Evolutionary conservation across 345 rosid genomes (phyloP).

Genomic region (Salix viminalis): DNA sequence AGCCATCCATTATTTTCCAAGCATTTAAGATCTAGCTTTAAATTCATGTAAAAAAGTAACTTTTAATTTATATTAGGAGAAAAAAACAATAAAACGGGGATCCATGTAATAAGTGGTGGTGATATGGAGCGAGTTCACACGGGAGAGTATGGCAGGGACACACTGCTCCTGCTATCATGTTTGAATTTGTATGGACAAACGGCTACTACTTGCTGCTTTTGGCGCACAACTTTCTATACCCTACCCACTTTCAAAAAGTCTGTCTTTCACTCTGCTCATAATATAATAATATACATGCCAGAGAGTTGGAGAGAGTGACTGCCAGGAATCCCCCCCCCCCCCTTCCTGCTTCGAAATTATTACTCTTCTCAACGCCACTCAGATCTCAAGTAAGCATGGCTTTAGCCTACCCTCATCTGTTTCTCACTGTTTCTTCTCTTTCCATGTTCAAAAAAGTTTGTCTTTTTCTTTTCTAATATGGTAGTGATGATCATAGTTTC

Average conservation of each 20-base stretch:
- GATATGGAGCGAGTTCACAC: background rate
- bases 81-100: no score
- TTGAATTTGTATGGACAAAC: conserved; percentile 45
- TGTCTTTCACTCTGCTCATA: conserved; percentile 17
- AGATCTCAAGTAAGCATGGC: no score
- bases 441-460: background rate
- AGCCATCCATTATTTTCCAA: no score
- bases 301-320: background rate
- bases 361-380: no score
- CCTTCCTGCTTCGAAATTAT: no score
- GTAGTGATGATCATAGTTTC: background rate
- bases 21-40: no score
- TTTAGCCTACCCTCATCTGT: no score
- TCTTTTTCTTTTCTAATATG: conserved; percentile 7
- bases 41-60: no score
- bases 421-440: no score
- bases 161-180: background rate
- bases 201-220: conserved; percentile 30
- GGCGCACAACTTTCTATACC: conserved; percentile 42
- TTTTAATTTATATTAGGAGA: no score
- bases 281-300: conserved; percentile 1
- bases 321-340: no score
- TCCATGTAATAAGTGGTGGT: no score
- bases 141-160: background rate
- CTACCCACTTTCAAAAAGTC: conserved; percentile 26